Evolutionary conservation across 2,329 filamentous ascomycete genomes (phyloP), one percentile per base, ranked within the genome.

Genomic region (Trichoderma atroviride): DNA sequence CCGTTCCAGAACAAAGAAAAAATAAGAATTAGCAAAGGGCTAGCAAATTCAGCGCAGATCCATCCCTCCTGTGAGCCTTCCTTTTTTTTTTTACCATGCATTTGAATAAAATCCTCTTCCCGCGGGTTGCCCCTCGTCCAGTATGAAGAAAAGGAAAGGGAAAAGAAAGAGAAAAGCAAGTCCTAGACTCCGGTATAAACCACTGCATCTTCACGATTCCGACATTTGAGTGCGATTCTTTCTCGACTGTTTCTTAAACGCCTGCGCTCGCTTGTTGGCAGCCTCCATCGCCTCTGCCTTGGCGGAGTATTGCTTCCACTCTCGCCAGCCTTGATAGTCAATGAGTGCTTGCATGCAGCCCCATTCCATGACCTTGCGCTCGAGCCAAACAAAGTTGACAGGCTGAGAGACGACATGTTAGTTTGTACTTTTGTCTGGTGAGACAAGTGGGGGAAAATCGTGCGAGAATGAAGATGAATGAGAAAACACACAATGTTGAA

Each of bases 331-430:
- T 78, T 98, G 95, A 78, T 96, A 98, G 82, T 99, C 96, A 76
- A 99, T 98, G 29, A 99, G 86, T 11, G 96, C 96, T 83, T 98
- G 96, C 96, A 99, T 99, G 83, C 96, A 98, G 69, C 96, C 96
- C 96, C 96, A 99, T 84, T 99, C 96, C 82, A 96, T 97, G 74
- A 98, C 94, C 80, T 99, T 99, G 69, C 95, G 89, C 79, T 97
- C 93, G 31, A 99, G 88, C 94, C 95, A 99, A 70, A 96, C 92
- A 77, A 97, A 97, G 79, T 97, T 97, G 74, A 99, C 95, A 24
- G 96, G 96, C 93, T 97, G 77, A 16, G 29, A 57, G 19, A 37
- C 19, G 3, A 56, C 31, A 22, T 6, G 35, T 69, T 43, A 69
- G 58, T 22, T 22, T 6, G 22, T 4, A 10, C 62, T n/a, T n/a